Percentiles rank a stretch among this genome's conserved stretches.
Conservation (phyloP, 805 yeast genomes). For the Sungouiozyma ichnusensis region DNA sequence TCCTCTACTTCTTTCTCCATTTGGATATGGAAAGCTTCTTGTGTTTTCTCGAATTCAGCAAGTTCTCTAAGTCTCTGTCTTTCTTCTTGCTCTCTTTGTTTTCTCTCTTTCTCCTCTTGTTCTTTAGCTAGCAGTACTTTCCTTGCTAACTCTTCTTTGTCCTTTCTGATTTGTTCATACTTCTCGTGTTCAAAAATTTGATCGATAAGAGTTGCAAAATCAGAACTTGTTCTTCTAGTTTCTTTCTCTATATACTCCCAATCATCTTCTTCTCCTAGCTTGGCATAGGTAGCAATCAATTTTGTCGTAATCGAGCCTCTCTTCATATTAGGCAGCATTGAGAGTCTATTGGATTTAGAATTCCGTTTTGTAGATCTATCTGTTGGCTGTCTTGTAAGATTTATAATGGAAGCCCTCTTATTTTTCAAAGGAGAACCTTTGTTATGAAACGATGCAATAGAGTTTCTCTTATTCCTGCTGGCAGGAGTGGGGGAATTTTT, state of each 20-base stretch:
- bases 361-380: constrained; percentile 8
- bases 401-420: constrained; percentile 10
- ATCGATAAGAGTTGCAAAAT: constrained; percentile 70
- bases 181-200: constrained; percentile 64
- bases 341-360: constrained; percentile 28
- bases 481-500: constrained; percentile 25
- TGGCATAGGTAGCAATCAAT: constrained; percentile 62
- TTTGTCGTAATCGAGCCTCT: constrained; percentile 67
- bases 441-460: constrained; percentile 10
- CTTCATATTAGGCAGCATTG: constrained; percentile 35
- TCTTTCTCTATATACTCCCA: constrained; percentile 64
- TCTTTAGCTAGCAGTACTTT: constrained; percentile 38
- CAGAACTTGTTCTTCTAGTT: constrained; percentile 66
- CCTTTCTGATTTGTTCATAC: constrained; percentile 45
- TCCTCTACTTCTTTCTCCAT: constrained; percentile 18
- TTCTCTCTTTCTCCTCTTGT: constrained; percentile 35
- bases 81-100: constrained; percentile 19
- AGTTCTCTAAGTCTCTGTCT: constrained; percentile 10
- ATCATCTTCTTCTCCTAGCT: constrained; percentile 50
- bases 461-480: constrained; percentile 19
- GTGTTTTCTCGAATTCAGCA: constrained; percentile 15
- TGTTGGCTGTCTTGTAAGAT: constrained; percentile 1
- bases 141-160: constrained; percentile 34
- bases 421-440: constrained; percentile 7
- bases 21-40: constrained; percentile 22